phyloP scores from a whole-genome alignment of 768 basidiomycete species.

The Rubroboletus pulcherrimus region DNA sequence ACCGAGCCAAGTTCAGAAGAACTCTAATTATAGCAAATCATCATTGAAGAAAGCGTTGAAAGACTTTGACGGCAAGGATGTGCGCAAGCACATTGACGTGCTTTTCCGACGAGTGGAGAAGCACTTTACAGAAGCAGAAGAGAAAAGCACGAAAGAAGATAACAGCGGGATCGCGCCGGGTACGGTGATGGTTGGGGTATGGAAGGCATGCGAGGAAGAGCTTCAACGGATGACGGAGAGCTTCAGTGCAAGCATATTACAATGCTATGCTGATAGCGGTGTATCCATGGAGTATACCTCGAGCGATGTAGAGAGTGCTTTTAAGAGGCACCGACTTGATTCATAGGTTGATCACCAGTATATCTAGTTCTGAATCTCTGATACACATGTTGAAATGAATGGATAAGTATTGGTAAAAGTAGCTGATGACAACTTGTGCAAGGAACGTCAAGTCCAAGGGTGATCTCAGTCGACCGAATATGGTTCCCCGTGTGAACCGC shows the following conservation, averaged over 20 bases:
- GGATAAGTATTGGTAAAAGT: conserved; percentile 1
- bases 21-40: conserved; percentile 69
- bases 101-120: conserved; percentile 92
- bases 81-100: conserved; percentile 83
- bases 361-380: conserved; percentile 2
- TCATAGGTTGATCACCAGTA: conserved; percentile 11
- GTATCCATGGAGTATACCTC: conserved; percentile 69
- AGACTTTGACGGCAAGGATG: conserved; percentile 83
- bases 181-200: conserved; percentile 76
- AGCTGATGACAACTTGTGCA: not conserved
- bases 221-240: conserved; percentile 67
- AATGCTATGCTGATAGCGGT: conserved; percentile 77
- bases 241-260: conserved; percentile 63
- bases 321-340: conserved; percentile 56
- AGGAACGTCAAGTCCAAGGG: not conserved
- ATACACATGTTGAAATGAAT: conserved; percentile 9
- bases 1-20: conserved; percentile 71
- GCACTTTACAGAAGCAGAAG: conserved; percentile 85
- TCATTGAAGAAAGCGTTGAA: conserved; percentile 81
- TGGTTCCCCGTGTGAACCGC: not conserved
- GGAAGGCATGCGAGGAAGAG: conserved; percentile 89
- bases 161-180: conserved; percentile 53
- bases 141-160: conserved; percentile 54
- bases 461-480: conserved; percentile 15
- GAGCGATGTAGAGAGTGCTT: conserved; percentile 73